Conservation (phyloP, 768 basidiomycete genomes). For the Lyophyllum atratum region DNA sequence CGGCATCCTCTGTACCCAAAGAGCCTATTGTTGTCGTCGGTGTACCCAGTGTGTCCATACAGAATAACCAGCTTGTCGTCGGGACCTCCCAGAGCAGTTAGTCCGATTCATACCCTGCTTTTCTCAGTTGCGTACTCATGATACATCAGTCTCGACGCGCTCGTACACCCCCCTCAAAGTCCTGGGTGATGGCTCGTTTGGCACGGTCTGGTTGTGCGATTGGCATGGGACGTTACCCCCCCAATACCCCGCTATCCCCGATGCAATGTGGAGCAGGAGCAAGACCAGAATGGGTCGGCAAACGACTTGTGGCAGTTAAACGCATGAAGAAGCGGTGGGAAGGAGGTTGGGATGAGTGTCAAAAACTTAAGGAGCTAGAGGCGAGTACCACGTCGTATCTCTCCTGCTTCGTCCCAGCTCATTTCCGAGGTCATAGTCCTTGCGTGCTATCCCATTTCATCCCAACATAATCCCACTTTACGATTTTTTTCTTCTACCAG, state of each 20-base stretch:
- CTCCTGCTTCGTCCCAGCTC: constrained; percentile 11
- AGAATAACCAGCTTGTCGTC: constrained; percentile 68
- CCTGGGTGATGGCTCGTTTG: constrained; percentile 97
- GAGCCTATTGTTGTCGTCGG: constrained; percentile 69
- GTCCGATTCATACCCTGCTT: constrained; percentile 30
- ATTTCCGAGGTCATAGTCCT: constrained; percentile 59
- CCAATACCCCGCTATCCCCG: constrained; percentile 86
- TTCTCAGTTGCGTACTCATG: constrained; percentile 14
- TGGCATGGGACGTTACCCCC: constrained; percentile 96
- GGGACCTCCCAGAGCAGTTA: constrained; percentile 71
- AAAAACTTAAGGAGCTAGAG: constrained; percentile 92
- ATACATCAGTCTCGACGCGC: constrained; percentile 69
- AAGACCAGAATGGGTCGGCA: constrained; percentile 91
- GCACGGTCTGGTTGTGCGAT: constrained; percentile 98
- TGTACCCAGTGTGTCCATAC: constrained; percentile 76
- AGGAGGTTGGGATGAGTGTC: constrained; percentile 98
- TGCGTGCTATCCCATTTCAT: constrained; percentile 92
- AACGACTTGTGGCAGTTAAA: constrained; percentile 95
- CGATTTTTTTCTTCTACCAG: constrained; percentile 97
- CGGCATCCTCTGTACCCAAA: constrained; percentile 40
- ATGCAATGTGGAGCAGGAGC: constrained; percentile 96
- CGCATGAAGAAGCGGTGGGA: constrained; percentile 98
- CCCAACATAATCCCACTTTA: constrained; percentile 98
- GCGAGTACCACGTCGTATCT: constrained; percentile 43
- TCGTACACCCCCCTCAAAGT: constrained; percentile 95